Base-by-base conservation (phyloP, 805 yeast species). In the Candida broadrunensis region DNA sequence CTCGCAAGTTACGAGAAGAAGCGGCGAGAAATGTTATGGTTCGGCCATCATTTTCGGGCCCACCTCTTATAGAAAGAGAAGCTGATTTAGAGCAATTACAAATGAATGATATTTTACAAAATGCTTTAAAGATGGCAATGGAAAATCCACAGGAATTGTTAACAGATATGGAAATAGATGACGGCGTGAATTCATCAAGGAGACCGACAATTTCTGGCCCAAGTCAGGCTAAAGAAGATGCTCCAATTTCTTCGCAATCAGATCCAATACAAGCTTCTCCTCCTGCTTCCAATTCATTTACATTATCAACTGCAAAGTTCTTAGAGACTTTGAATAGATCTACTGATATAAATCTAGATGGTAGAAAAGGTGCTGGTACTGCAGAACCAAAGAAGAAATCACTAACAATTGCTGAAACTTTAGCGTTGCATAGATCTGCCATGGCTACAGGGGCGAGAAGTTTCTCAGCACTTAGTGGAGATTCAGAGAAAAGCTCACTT, bases 111-210 rank as follows among this genome's bases (percentile, higher is more conserved):
- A 85, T 85, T 47, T 74, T 85, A 72, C 88, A 82, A 47, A 83
- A 83, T 61, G 93, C 91, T 1, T 73, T 85, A 65, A 77, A 78
- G 35, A 72, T 85, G 83, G 93, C 90, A 0, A 78, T 80, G 71
- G 83, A 78, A 45, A 78, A 81, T 44, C 84, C 84, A 48, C 56
- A 58, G 52, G 59, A 75, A 60, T 51, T 73, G 51, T 54, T 70
- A 62, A 61, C 58, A 3, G 64, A 61, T 35, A 45, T 67, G 37
- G 68, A 65, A 23, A 52, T 56, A 31, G 67, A 57, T 4, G 59
- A 57, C n/a, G 18, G 18, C 4, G 26, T 12, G 9, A 21, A 13
- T 21, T 2, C n/a, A 7, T 7, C 17, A 3, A 13, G 36, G 20
- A 20, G 33, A 29, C 18, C 17, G 6, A 12, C 37, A 14, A 16